Base-by-base conservation (phyloP, 2,329 filamentous ascomycete species). In the Penicillium sp. region DNA sequence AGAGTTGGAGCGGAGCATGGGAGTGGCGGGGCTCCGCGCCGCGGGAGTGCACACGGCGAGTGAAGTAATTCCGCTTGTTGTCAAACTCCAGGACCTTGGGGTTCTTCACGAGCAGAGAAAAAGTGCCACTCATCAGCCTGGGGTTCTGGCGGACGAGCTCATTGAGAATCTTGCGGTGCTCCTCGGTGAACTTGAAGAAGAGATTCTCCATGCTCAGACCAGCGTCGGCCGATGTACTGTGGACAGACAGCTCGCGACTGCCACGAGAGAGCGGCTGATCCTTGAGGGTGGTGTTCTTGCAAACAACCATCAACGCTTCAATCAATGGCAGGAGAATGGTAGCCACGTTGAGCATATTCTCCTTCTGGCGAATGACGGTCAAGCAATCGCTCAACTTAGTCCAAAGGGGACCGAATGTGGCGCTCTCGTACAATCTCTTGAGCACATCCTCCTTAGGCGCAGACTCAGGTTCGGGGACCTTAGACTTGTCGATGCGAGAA, bases 21-120 rank as follows among this genome's bases (percentile, higher is more conserved):
- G 89, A 83, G 54, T 90, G 87, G 45, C 92, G 88, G 60, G 84
- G 84, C 69, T 91, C 88, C 55, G 86, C 85, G 55, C 84, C 84
- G 53, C 90, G 86, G 48, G 86, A 86, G 76, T 99, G 95, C 11
- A 99, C 88, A 71, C 92, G 93, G 62, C 95, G 90, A 74, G 88
- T 97, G 83, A 99, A 99, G 83, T 96, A 99, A 79, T 96, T 98
- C 70, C 95, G 92, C 82, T 99, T 99, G 81, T 99, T 99, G 80
- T 99, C 95, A 71, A 99, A 99, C 73, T 99, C 95, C 12, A 99
- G 83, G 3, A 99, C 96, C 83, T 98, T 99, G 28, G 95, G 96
- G 73, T 99, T 99, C 82, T 96, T 97, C 63, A 98, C 95, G 50
- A 99, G 81, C 15, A 99, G 84, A 11, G 94, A 93, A 78, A 99